phyloP scores from a whole-genome alignment of 371 early-diverging fungal species.

The Conidiobolus incongruus region DNA sequence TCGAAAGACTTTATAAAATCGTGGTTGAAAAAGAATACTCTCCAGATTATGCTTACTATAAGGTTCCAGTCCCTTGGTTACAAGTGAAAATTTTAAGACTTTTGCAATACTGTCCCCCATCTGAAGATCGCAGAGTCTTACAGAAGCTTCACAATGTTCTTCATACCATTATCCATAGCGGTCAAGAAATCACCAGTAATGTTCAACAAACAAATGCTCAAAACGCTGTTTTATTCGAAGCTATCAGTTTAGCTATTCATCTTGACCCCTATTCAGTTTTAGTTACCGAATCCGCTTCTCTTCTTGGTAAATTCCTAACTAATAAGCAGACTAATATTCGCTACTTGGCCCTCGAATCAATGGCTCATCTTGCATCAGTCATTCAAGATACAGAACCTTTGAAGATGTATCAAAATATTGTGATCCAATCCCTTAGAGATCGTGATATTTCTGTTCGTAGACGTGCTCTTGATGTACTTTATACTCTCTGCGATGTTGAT shows the following conservation, averaged over 20 bases:
- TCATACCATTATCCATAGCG: constrained; percentile 54
- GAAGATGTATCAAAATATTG: constrained; percentile 68
- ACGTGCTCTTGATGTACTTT: constrained; percentile 81
- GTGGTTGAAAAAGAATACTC: constrained; percentile 67
- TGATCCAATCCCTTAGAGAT: constrained; percentile 73
- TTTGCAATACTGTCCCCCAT: constrained; percentile 83
- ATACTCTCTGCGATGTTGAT: constrained; percentile 82
- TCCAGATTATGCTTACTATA: constrained; percentile 83
- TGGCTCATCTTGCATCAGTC: constrained; percentile 85
- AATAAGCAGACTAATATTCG: constrained; percentile 89
- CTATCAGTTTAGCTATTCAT: constrained; percentile 84
- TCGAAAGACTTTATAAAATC: constrained; percentile 58
- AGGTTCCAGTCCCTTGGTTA: constrained; percentile 92
- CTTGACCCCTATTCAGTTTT: constrained; percentile 69
- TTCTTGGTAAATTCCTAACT: constrained; percentile 71
- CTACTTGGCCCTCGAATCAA: constrained; percentile 85
- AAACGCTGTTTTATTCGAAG: constrained; percentile 89
- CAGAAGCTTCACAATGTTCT: constrained; percentile 38
- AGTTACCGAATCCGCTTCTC: constrained; percentile 52
- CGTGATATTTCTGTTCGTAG: constrained; percentile 90
- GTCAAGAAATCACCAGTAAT: constrained; percentile 77
- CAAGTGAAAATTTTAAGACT: constrained; percentile 85
- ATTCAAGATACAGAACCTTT: constrained; percentile 64
- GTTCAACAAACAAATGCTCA: constrained; percentile 93
- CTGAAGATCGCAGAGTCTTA: constrained; percentile 37